Evolutionary conservation across 2,329 filamentous ascomycete species (phyloP).

Genomic region (Tolypocladium inflatum): DNA sequence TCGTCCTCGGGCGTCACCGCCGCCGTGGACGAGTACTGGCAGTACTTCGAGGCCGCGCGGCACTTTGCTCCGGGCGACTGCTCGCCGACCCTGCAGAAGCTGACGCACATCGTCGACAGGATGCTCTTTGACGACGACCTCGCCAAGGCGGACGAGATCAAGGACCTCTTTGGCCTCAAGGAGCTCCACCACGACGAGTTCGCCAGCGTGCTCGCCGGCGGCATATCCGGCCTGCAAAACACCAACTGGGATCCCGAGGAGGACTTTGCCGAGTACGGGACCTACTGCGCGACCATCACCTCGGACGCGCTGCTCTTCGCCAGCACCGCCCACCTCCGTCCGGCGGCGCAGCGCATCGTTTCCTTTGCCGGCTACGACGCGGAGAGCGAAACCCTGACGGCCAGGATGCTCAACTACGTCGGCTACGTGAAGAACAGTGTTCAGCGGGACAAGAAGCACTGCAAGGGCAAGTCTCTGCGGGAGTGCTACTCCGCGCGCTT

Average conservation of each 20-base stretch:
- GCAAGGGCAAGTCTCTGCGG: constrained; percentile 13
- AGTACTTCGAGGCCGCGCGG: constrained; percentile 43
- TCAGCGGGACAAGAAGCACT: constrained; percentile 9
- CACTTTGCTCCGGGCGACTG: constrained; percentile 48
- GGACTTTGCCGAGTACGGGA: constrained; percentile 30
- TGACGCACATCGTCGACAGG: constrained; percentile 41
- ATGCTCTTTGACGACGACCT: constrained; percentile 33
- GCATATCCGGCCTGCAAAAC: constrained; percentile 34
- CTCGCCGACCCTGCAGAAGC: constrained; percentile 50
- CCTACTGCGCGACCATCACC: constrained; percentile 39
- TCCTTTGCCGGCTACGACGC: constrained; percentile 28
- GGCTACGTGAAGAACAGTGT: constrained; percentile 30
- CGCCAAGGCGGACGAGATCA: constrained; percentile 36
- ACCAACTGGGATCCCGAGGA: constrained; percentile 44
- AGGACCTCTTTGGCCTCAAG: constrained; percentile 35
- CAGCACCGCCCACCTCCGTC: constrained; percentile 23
- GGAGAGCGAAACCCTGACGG: constrained; percentile 26
- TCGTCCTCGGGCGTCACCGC: constrained; percentile 71
- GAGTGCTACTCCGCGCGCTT: constrained; percentile 22
- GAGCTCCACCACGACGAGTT: constrained; percentile 39
- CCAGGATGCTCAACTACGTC: constrained; percentile 41
- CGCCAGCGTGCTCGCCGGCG: constrained; percentile 28
- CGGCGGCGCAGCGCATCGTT: constrained; percentile 29
- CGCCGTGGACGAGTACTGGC: constrained; percentile 70
- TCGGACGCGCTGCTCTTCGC: constrained; percentile 31